Percentiles rank a stretch among this genome's conserved stretches.
phyloP scores from a whole-genome alignment of 352 stramenopile genomes.

The Albugo candida region DNA sequence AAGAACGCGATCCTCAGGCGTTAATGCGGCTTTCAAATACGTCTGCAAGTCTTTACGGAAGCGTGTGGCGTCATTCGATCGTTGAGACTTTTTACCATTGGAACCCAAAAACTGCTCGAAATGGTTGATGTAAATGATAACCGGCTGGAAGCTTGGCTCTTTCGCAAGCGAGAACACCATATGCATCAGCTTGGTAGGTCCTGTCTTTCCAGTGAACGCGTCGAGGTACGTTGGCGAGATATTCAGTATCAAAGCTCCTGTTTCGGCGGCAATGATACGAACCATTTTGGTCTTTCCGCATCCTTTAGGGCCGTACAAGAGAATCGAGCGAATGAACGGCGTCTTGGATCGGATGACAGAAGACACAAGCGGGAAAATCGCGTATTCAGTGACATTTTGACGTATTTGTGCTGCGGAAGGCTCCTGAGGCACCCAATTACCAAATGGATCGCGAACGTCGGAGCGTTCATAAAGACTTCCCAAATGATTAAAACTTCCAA shows the following conservation, averaged over 20 bases:
- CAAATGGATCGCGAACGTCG: slow-evolving; percentile 35
- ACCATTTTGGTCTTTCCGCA: slow-evolving; percentile 87
- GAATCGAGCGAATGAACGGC: slow-evolving; percentile 67
- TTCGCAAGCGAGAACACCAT: slow-evolving; percentile 87
- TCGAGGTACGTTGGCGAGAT: slow-evolving; percentile 85
- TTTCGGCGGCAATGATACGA: slow-evolving; percentile 83
- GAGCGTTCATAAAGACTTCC: slow-evolving; percentile 49
- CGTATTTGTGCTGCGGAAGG: slow-evolving; percentile 82
- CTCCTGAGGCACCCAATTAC: slow-evolving; percentile 82
- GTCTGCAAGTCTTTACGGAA: slow-evolving; percentile 89
- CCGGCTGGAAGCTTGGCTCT: slow-evolving; percentile 57
- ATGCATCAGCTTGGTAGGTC: slow-evolving; percentile 84
- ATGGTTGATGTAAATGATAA: slow-evolving; percentile 90
- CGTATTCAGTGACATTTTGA: slow-evolving; percentile 80
- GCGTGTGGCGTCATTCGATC: slow-evolving; percentile 19
- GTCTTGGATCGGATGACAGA: slow-evolving; percentile 50
- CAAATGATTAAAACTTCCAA: slow-evolving; percentile 86
- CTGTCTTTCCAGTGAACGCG: slow-evolving; percentile 85
- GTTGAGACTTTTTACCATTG: slow-evolving; percentile 60
- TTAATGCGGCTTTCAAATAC: slow-evolving; percentile 83
- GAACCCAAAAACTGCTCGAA: slow-evolving; percentile 70
- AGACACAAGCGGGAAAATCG: slow-evolving; percentile 74
- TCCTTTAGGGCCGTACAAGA: slow-evolving; percentile 86
- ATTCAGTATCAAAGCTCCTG: slow-evolving; percentile 86
- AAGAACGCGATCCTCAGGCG: slow-evolving; percentile 78